These are phyloP conservation scores for Gelatoporia subvermispora DNA, from an alignment of 768 basidiomycete genomes.

Conservation along the genomic window DNA sequence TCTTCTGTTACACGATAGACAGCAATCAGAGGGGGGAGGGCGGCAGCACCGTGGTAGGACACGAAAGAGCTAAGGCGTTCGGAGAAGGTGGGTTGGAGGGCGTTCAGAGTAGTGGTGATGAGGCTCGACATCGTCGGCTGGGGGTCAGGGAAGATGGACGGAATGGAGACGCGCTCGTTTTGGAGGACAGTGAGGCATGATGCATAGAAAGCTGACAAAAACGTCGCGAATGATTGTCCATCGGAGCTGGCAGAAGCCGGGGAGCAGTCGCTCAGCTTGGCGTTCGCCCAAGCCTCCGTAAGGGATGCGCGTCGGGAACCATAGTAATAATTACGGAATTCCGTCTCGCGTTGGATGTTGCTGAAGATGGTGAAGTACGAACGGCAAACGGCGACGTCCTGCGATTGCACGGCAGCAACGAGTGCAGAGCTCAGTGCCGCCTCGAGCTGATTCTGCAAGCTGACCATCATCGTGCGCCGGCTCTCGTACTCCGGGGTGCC, in stretches of 20 bases:
- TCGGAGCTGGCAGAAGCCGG: slow-evolving; percentile 14
- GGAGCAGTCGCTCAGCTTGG: slow-evolving; percentile 49
- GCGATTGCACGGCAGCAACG: slow-evolving; percentile 77
- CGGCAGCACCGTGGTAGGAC: slow-evolving; percentile 56
- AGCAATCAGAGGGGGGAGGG: slow-evolving; percentile 66
- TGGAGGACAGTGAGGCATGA: slow-evolving; percentile 61
- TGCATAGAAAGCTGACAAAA: slow-evolving; percentile 74
- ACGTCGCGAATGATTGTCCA: slow-evolving; percentile 49
- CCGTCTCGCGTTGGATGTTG: slow-evolving; percentile 85
- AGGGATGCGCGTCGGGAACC: slow-evolving; percentile 68
- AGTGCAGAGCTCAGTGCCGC: slow-evolving; percentile 87
- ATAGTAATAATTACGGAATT: slow-evolving; percentile 94
- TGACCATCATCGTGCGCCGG: slow-evolving; percentile 80
- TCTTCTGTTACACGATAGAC: slow-evolving; percentile 76
- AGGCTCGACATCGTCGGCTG: slow-evolving; percentile 71
- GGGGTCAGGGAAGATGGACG: slow-evolving; percentile 86
- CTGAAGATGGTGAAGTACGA: slow-evolving; percentile 83
- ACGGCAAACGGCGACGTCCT: slow-evolving; percentile 70
- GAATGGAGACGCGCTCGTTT: slow-evolving; percentile 67
- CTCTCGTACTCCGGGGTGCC: slow-evolving; percentile 90
- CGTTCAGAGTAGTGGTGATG: slow-evolving; percentile 74
- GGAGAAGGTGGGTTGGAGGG: slow-evolving; percentile 75
- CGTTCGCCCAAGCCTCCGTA: slow-evolving; percentile 65
- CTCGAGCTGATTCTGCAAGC: slow-evolving; percentile 93
- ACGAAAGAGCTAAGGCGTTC: slow-evolving; percentile 71